phyloP scores from a whole-genome alignment of 2,329 filamentous ascomycete species.

The Claviceps purpurea region DNA sequence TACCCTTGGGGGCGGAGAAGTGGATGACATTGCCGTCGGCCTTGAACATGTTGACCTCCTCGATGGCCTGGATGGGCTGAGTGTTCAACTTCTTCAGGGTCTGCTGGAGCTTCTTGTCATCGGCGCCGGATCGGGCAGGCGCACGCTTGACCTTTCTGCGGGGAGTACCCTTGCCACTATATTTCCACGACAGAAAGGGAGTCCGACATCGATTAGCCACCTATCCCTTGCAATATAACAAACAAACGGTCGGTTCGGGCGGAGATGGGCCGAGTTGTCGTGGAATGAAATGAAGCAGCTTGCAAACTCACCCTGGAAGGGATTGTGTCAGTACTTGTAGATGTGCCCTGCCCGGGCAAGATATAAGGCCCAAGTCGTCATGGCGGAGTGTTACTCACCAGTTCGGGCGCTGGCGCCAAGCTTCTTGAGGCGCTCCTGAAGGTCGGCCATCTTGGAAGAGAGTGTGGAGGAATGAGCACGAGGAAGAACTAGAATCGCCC shows the following conservation, averaged over 20 bases:
- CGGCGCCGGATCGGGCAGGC: conserved; percentile 79
- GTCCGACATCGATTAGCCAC: conserved; percentile 14
- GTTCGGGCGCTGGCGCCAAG: conserved; percentile 42
- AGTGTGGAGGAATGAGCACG: conserved; percentile 15
- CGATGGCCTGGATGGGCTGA: conserved; percentile 97
- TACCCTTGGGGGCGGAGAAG: conserved; percentile 96
- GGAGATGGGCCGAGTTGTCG: not conserved
- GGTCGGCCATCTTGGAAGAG: conserved; percentile 34
- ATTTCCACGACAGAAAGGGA: conserved; percentile 5
- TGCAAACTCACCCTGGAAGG: conserved; percentile 22
- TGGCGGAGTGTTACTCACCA: conserved; percentile 41
- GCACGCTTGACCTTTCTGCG: conserved; percentile 98
- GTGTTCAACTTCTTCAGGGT: conserved; percentile 99
- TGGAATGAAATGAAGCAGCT: not conserved
- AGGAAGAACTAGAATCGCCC: conserved; percentile 2
- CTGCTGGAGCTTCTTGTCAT: conserved; percentile 99
- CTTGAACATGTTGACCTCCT: conserved; percentile 99
- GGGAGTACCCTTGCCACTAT: conserved; percentile 90
- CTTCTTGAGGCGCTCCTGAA: conserved; percentile 49
- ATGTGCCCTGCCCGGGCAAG: not conserved
- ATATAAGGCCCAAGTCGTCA: not conserved
- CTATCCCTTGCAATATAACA: no score
- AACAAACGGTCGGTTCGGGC: no score
- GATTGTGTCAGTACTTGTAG: not conserved
- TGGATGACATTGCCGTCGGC: conserved; percentile 99